Evolutionary conservation across 2,329 filamentous ascomycete genomes (phyloP).

Genomic region (Xylariaceae sp.): DNA sequence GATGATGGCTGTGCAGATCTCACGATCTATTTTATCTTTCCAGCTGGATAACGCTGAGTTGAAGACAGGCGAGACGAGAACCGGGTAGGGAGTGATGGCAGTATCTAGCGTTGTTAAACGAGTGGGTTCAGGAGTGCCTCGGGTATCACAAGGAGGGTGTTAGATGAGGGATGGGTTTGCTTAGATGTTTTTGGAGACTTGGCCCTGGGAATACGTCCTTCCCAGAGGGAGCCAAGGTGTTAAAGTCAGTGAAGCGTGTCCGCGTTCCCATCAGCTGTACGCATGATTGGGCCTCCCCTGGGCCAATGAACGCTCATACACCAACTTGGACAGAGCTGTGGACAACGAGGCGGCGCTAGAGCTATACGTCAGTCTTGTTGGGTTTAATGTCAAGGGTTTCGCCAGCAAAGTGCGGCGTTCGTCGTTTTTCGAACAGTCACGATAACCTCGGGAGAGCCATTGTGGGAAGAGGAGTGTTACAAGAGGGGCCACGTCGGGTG

Average conservation of each 20-base stretch:
- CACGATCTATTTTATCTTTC: slow-evolving; percentile 8
- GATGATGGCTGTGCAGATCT: slow-evolving; percentile 14
- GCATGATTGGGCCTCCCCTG: slow-evolving; percentile 42
- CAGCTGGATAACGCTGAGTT: slow-evolving; percentile 9
- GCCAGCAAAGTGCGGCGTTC: slow-evolving; percentile 30
- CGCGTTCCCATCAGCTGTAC: slow-evolving; percentile 38
- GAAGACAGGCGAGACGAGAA: slow-evolving; percentile 5
- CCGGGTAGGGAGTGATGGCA: slow-evolving; percentile 1
- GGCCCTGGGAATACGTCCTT: slow-evolving; percentile 20
- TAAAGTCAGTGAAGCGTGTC: slow-evolving; percentile 39
- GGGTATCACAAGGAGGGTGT: slow-evolving; percentile 21
- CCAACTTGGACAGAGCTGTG: slow-evolving; percentile 26
- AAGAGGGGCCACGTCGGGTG: slow-evolving; percentile 36
- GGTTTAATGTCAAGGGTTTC: slow-evolving; percentile 34
- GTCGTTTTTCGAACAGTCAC: slow-evolving; percentile 36
- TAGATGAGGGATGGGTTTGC: slow-evolving; percentile 22
- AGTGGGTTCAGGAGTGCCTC: slow-evolving; percentile 18
- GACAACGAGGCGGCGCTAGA: slow-evolving; percentile 30
- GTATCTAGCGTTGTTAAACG: slow-evolving; percentile 18
- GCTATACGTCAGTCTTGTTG: slow-evolving; percentile 37
- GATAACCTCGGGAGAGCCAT: slow-evolving; percentile 34
- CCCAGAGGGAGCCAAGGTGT: slow-evolving; percentile 24
- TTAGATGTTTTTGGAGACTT: slow-evolving; percentile 24
- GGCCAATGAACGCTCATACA: slow-evolving; percentile 39
- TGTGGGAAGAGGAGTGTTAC: slow-evolving; percentile 30